Evolutionary conservation across 176 grass and related monocot species (phyloP), one percentile per base, ranked within the genome.

Genomic region (Areca catechu): DNA sequence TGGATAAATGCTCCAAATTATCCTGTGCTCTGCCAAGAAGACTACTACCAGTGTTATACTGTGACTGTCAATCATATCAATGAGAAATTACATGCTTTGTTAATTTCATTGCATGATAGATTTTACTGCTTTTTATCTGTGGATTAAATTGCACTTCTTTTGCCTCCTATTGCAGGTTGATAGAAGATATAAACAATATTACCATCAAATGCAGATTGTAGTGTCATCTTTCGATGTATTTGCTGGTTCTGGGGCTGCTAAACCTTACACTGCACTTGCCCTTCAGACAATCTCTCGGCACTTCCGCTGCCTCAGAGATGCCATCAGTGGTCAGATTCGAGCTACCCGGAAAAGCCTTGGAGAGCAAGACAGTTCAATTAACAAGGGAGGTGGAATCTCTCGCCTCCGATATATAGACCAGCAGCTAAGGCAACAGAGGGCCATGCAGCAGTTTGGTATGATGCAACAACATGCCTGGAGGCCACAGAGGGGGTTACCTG

Each of bases 401-500:
- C 77, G 85, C 58, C 82, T 95, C 17, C 69, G 82, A 4, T 89
- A 86, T 64, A 95, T 95, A 59, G 90, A 95, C 69, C 90, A 95
- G 72, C 85, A 89, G 63, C 52, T 89, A 48, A 82, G 85, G 65
- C 90, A 95, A 78, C 85, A 95, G 62, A 87, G 90, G 61, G 82
- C 76, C 61, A 81, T 89, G 82, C 90, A 89, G 68, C 90, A 95
- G 72, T 95, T 89, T 73, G 90, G 90, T 61, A 95, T 95, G 90
- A 85, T 89, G 82, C 85, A 95, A 71, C 90, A 95, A 54, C 78
- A 86, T 49, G 73, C 73, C 0, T 95, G 90, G 90, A 83, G 90
- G n/a, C 90, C 85, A 5, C 90, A 95, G 65, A 83, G 90, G 7
- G 90, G 85, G 52, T 61, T 95, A 24, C 90, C 90, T 9, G 90